These are phyloP conservation scores for Fusarium brevicatenulatum DNA, from an alignment of 2,329 filamentous ascomycete species.

Conservation along the genomic window DNA sequence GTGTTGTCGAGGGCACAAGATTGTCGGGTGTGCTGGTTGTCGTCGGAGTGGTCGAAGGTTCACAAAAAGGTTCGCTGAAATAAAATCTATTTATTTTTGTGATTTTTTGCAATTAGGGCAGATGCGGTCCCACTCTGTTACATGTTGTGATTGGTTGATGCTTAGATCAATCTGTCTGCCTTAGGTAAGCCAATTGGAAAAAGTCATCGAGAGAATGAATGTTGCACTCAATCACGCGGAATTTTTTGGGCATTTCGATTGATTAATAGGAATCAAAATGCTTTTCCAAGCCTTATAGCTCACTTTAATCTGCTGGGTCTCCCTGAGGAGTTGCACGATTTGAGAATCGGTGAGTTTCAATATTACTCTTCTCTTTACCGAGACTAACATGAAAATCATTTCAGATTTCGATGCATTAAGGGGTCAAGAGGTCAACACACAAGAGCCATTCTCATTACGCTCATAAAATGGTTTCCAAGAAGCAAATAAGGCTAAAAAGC, in stretches of 20 bases:
- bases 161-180: fast-evolving
- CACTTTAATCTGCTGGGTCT: too few species aligned
- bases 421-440: background rate
- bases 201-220: background rate
- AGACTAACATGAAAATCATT: slow-evolving; percentile 28
- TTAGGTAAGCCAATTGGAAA: background rate
- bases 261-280: background rate
- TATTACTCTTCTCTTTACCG: background rate
- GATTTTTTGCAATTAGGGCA: slow-evolving; percentile 35
- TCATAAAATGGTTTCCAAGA: slow-evolving; percentile 57
- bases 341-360: slow-evolving; percentile 1
- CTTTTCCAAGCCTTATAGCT: background rate
- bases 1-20: slow-evolving; percentile 42
- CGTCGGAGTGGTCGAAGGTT: slow-evolving; percentile 35
- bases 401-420: slow-evolving; percentile 10
- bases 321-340: background rate
- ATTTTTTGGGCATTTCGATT: background rate
- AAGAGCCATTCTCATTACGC: background rate
- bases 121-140: background rate
- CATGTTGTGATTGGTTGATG: background rate
- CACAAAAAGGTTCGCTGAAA: slow-evolving; percentile 22
- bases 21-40: slow-evolving; percentile 43
- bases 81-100: slow-evolving; percentile 1
- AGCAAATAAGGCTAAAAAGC: slow-evolving; percentile 58
- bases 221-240: background rate